Conservation (phyloP, 352 stramenopile species). For the Pythium grandisporangium region DNA sequence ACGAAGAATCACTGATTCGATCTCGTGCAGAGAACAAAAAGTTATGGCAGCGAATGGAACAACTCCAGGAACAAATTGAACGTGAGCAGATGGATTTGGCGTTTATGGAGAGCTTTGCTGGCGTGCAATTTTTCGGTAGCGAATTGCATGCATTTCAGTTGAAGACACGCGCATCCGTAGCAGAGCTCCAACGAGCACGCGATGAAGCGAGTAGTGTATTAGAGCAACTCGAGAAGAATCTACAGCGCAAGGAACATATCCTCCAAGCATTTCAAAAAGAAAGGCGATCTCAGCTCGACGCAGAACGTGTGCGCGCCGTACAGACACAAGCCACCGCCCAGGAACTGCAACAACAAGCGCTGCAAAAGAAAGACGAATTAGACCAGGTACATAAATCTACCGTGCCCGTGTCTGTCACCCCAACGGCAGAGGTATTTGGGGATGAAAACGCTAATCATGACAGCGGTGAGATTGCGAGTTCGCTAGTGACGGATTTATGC, state of each 20-base stretch:
- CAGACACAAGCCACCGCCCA: neutral
- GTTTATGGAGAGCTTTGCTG: constrained; percentile 60
- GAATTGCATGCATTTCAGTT: constrained; percentile 36
- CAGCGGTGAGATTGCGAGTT: neutral
- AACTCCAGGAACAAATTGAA: constrained; percentile 56
- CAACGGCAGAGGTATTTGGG: neutral
- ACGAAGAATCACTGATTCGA: constrained; percentile 52
- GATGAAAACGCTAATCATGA: neutral
- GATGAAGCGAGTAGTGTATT: constrained; percentile 49
- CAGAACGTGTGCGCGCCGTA: neutral
- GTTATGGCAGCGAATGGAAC: constrained; percentile 36
- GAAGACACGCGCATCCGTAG: constrained; percentile 28
- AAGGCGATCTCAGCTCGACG: constrained; percentile 42
- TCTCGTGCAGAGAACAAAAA: constrained; percentile 31
- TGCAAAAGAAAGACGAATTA: neutral
- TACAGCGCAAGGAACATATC: constrained; percentile 65
- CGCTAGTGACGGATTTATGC: constrained; percentile 53
- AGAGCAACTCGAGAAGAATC: constrained; percentile 30
- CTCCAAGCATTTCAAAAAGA: constrained; percentile 61
- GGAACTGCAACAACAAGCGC: neutral
- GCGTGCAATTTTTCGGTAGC: constrained; percentile 38
- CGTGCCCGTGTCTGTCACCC: too few species aligned
- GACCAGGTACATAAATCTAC: too few species aligned
- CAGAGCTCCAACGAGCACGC: constrained; percentile 25
- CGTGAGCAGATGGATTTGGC: constrained; percentile 72